Base-by-base conservation (phyloP, 257 asterid species). In the Apocynum venetum region DNA sequence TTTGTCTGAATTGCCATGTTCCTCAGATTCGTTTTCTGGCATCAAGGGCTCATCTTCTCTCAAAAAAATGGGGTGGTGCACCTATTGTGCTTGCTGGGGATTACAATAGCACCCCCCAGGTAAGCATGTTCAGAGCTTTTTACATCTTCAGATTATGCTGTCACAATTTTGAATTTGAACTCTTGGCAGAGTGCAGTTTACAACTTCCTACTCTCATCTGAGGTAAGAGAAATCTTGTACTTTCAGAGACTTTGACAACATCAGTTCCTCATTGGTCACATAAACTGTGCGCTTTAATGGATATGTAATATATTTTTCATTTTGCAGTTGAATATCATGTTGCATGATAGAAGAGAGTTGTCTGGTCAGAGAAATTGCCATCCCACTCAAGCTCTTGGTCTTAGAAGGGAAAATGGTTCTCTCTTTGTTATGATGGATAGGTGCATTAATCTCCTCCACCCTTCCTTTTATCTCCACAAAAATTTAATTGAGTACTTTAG, bases 41-140 rank as follows among this genome's bases (percentile, higher is more conserved):
- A 71, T 82, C 86, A 60, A 82, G 81, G 79, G 88, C 88, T 31
- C 73, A 80, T 49, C 55, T 68, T 31, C 86, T 85, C 60, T 85
- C 84, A 36, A 76, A 85, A 76, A 82, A 82, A 74, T 85, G 88
- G 88, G 83, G 76, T 5, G 40, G 46, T 68, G 76, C 81, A 65
- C 84, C 86, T 71, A 48, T 85, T 74, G 86, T 85, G 76, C 88
- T 85, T 65, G 83, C 86, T 65, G 88, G 88, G 59, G 88, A 85
- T 72, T 85, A 79, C 72, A 85, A 82, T 78, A 82, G 86, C 81
- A 82, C 84, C 72, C 86, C 86, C 41, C 77, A 82, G 83, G 88
- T 82, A 74, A 46, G 79, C 48, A 49, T 31, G 17, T 6, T 20
- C 55, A 51, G n/a, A 67, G 70, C 55, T 11, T 74, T 4, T 75